phyloP scores from a whole-genome alignment of 805 yeast species.

The Cyberlindnera misumaiensis region DNA sequence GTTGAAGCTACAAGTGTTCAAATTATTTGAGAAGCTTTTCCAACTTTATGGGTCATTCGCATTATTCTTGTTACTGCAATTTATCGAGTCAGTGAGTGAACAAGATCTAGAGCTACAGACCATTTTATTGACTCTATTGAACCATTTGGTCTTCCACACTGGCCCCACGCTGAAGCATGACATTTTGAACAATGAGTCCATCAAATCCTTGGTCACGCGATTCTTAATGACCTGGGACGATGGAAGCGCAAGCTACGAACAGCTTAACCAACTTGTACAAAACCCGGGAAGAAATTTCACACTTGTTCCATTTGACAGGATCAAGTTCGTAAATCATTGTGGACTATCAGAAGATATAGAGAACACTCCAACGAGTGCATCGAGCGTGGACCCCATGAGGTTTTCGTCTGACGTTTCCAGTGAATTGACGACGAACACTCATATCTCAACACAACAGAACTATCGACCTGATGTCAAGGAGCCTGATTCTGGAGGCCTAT shows the following conservation, averaged over 20 bases:
- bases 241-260: conserved; percentile 21
- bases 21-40: conserved; percentile 29
- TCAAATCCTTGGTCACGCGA: conserved; percentile 17
- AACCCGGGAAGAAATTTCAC: too few species aligned
- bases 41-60: conserved; percentile 30
- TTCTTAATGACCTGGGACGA: conserved; percentile 30
- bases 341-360: neutral
- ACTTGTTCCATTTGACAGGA: conserved; percentile 3
- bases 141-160: conserved; percentile 24
- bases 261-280: conserved; percentile 6
- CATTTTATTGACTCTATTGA: conserved; percentile 23
- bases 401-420: neutral
- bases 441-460: neutral
- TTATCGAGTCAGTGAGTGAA: conserved; percentile 26
- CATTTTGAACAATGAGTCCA: conserved; percentile 19
- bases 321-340: conserved; percentile 2
- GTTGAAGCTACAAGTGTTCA: conserved; percentile 19
- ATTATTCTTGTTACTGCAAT: conserved; percentile 29
- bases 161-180: conserved; percentile 7
- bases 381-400: neutral
- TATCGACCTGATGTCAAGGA: too few species aligned
- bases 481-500: too few species aligned
- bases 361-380: neutral
- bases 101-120: conserved; percentile 30
- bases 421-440: neutral